A percentile compares a stretch with the other conserved stretches of the same genome.
These are phyloP conservation scores for Anastatica hierochuntica DNA, from an alignment of 345 rosid genomes.

Conservation along the genomic window DNA sequence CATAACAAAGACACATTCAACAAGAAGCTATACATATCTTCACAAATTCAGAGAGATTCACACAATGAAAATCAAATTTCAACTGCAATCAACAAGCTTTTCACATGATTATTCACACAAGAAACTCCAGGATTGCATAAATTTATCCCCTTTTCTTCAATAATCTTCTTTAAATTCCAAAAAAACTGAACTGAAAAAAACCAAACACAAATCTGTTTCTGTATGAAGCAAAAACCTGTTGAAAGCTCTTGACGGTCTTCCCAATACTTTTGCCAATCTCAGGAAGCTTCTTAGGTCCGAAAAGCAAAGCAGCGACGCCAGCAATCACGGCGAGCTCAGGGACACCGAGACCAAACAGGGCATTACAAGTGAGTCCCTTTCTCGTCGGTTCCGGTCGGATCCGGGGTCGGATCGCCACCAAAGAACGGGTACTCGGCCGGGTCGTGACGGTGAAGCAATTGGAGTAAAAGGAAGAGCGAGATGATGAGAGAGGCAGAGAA, in stretches of 20 bases:
- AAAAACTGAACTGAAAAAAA: not conserved
- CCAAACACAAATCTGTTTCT: too few species aligned
- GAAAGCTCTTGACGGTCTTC: slow-evolving; percentile 89
- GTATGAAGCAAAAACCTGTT: too few species aligned
- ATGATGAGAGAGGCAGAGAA: slow-evolving; percentile 40
- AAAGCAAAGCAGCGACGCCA: slow-evolving; percentile 82
- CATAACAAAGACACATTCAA: too few species aligned
- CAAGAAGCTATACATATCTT: too few species aligned
- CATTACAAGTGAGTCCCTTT: slow-evolving; percentile 56
- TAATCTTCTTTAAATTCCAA: not conserved
- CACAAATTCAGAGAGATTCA: too few species aligned
- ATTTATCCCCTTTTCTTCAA: not conserved
- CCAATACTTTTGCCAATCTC: slow-evolving; percentile 93
- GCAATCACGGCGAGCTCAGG: slow-evolving; percentile 95
- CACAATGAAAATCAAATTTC: not conserved
- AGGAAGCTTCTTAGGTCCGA: slow-evolving; percentile 94
- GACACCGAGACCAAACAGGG: slow-evolving; percentile 87
- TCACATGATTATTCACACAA: not conserved
- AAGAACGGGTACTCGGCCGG: slow-evolving; percentile 16
- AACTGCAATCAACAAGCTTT: slow-evolving; percentile 3
- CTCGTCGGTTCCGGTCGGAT: slow-evolving; percentile 25
- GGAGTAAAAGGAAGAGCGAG: slow-evolving; percentile 38
- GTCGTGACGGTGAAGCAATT: slow-evolving; percentile 4
- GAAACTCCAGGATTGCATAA: not conserved
- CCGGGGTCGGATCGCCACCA: slow-evolving; percentile 34